Percentiles rank a stretch among this genome's conserved stretches.
phyloP scores from a whole-genome alignment of 2,329 filamentous ascomycete species.

The Colletotrichum theobromicola region DNA sequence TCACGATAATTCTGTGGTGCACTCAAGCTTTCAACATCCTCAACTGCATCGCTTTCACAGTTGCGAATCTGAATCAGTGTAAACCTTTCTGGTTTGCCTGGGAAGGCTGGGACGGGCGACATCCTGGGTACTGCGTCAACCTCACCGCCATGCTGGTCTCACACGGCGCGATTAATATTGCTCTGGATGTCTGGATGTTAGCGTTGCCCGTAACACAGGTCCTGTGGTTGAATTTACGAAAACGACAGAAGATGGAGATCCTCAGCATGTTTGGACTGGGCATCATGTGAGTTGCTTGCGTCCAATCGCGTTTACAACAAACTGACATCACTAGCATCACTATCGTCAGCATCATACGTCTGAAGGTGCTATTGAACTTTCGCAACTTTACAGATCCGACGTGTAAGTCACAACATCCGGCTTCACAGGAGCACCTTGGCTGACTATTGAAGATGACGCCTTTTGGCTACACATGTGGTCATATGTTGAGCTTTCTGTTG shows the following conservation, averaged over 20 bases:
- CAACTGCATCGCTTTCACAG: slow-evolving; percentile 30
- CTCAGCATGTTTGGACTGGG: slow-evolving; percentile 42
- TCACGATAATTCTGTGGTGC: slow-evolving; percentile 28
- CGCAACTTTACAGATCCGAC: slow-evolving; percentile 38
- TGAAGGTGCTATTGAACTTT: slow-evolving; percentile 45
- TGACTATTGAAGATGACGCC: slow-evolving; percentile 32
- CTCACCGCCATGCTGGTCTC: slow-evolving; percentile 43
- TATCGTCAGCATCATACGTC: slow-evolving; percentile 39
- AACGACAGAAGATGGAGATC: slow-evolving; percentile 40
- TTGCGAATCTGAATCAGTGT: slow-evolving; percentile 44
- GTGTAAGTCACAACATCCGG: slow-evolving; percentile 30
- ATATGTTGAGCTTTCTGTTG: slow-evolving; percentile 47
- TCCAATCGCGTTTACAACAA: too few relatives aligned
- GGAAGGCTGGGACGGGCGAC: slow-evolving; percentile 36
- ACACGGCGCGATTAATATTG: slow-evolving; percentile 47
- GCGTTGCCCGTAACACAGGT: slow-evolving; percentile 44
- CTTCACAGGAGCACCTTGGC: slow-evolving; percentile 30
- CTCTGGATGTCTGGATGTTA: slow-evolving; percentile 48
- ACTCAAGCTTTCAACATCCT: slow-evolving; percentile 19
- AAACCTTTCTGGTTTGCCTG: slow-evolving; percentile 47
- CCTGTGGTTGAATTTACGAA: slow-evolving; percentile 32
- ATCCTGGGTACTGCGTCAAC: slow-evolving; percentile 37
- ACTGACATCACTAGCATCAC: slow-evolving; percentile 34
- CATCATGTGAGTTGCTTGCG: not conserved
- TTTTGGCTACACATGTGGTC: slow-evolving; percentile 50